phyloP scores from a whole-genome alignment of 768 basidiomycete species.

The Suillus subaureus region DNA sequence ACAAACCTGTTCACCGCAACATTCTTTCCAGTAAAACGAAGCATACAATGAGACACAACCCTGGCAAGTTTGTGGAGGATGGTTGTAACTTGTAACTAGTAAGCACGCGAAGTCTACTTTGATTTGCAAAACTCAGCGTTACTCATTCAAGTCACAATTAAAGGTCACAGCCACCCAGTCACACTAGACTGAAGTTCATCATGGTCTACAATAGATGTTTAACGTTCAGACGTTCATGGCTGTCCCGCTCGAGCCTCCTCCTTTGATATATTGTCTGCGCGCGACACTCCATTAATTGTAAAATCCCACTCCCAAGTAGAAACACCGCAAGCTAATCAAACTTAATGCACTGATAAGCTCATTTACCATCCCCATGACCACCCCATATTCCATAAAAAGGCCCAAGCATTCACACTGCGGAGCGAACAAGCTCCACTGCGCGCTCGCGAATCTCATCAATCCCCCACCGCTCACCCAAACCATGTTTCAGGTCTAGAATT shows the following conservation, averaged over 20 bases:
- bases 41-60: conserved; percentile 37
- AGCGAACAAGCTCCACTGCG: conserved; percentile 74
- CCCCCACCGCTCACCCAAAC: conserved; percentile 69
- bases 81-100: not conserved
- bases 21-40: conserved; percentile 40
- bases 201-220: not conserved
- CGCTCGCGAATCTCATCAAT: conserved; percentile 70
- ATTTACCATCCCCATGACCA: too few species aligned
- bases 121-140: not conserved
- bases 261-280: not conserved
- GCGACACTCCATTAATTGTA: not conserved
- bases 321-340: not conserved
- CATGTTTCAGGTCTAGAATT: conserved; percentile 88
- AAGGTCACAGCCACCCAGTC: not conserved
- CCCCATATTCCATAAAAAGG: too few species aligned
- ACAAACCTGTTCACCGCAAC: conserved; percentile 41
- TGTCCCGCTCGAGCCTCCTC: not conserved
- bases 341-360: too few species aligned
- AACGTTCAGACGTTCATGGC: not conserved
- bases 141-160: not conserved
- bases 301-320: not conserved
- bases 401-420: conserved; percentile 18
- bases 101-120: too few species aligned
- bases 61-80: not conserved
- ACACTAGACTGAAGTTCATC: not conserved